Evolutionary conservation across 2,329 filamentous ascomycete species (phyloP), one percentile per base, ranked within the genome.

Genomic region (Pseudocercospora musae): DNA sequence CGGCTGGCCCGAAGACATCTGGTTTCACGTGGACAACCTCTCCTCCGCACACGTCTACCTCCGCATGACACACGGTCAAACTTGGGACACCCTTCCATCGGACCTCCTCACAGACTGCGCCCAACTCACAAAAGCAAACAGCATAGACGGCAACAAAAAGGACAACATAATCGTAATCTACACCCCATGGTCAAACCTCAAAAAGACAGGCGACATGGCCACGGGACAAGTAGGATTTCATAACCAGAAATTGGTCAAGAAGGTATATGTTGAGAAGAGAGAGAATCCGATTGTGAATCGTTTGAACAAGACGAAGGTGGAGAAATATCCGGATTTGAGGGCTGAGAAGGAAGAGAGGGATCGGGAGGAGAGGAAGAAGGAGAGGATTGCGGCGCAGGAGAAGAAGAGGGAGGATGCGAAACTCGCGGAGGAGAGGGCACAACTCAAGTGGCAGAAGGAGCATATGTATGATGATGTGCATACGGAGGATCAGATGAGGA

Each of bases 91-190:
- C 48, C 91, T 99, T 62, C 87, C 91, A 0, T 74, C 86, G 64
- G 85, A 86, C 3, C 83, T 99, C 27, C 75, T 99, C 63, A 85
- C 83, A 68, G 95, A 99, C 78, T 92, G 95, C 71, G 95, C 91
- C n/a, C 95, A 99, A 78, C 83, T 99, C 71, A 99, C 95, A 61
- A 99, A 99, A 79, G 95, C 95, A 66, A 99, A 99, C 79, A 97
- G 92, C 62, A 99, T 99, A 71, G 95, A 99, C 81, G 95, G 95
- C 67, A 99, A 99, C 82, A 99, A 99, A 79, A 98, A 97, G 78
- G 94, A 98, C 77, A 98, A 98, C 78, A 82, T 99, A 72, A 96
- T 92, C 15, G 78, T 99, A 73, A 96, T 99, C 73, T 99, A 99
- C 80, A 99, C 95, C 4, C 95, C 95, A 6, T 98, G 95, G 92